Evolutionary conservation across 192 early-diverging fungal species (phyloP), one percentile per base, ranked within the genome.

Genomic region (Lunasporangiospora selenospora): DNA sequence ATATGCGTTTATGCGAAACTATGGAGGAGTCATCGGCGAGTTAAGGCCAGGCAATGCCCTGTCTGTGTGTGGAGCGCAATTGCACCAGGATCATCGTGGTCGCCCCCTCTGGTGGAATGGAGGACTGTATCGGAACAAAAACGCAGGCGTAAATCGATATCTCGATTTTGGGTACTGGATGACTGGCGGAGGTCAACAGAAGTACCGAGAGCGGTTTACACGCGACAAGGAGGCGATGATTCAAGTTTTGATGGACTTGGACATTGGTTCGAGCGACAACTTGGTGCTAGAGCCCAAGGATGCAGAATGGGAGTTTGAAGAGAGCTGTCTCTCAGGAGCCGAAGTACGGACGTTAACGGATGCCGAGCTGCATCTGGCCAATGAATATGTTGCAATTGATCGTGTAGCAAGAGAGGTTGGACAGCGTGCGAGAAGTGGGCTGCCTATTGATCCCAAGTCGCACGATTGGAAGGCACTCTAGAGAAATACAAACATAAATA

Each of bases 21-120:
- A 78, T 55, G 82, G 79, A 16, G 86, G 76, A 6, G 80, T 79
- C 16, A 77, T 87, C 34, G 87, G 86, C 23, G 78, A 65, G 23
- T 58, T 81, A 11, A 62, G 77, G 12, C 55, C 62, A 36, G 76
- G 39, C 12, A 61, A 76, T 9, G 60, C 65, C 16, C 18, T 43
- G 1, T 52, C 40, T n/a, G 80, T 83, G 2, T 83, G 82, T 36
- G 80, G 80, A 30, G 73, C 70, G n/a, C 75, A 76, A 31, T 37
- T 83, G 9, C 80, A 81, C 38, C 63, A 67, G 27, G 82, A 77
- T 41, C 37, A 55, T 9, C 36, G 58, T 12, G 67, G 75, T 5
- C 58, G 46, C 0, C 82, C 82, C 3, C 62, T 77, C 16, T 83
- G 82, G 82, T 83, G 77, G 77, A 83, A 83, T 31, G 82, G 80